Conservation (phyloP, 352 stramenopile species). For the Globisporangium ultimum region DNA sequence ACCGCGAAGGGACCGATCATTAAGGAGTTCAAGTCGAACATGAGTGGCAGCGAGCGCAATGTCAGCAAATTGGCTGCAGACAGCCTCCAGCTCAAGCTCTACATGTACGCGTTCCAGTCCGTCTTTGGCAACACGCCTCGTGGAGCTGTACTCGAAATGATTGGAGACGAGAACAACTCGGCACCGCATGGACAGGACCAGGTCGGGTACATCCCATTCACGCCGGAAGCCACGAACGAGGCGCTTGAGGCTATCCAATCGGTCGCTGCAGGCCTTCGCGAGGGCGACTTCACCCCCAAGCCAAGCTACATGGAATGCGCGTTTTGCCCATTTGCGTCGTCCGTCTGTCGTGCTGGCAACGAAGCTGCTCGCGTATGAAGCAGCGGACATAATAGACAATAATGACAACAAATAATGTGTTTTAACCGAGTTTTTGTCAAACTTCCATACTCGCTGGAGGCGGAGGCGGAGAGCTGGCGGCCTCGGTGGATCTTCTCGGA, state of each 20-base stretch:
- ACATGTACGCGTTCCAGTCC: slow-evolving; percentile 72
- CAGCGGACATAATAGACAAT: not conserved
- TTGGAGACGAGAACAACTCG: slow-evolving; percentile 23
- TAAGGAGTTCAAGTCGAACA: slow-evolving; percentile 85
- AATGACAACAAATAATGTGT: not conserved
- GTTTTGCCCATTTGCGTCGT: slow-evolving; percentile 71
- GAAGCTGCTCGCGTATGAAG: slow-evolving; percentile 5
- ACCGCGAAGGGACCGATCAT: slow-evolving; percentile 38
- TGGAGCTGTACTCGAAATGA: slow-evolving; percentile 58
- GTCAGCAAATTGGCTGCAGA: slow-evolving; percentile 46
- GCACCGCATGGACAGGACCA: slow-evolving; percentile 6
- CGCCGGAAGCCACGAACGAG: slow-evolving; percentile 23
- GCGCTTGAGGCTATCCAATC: slow-evolving; percentile 35
- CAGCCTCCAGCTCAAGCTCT: slow-evolving; percentile 83
- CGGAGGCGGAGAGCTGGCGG: not conserved
- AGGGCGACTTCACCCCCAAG: slow-evolving; percentile 45
- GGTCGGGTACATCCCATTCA: slow-evolving; percentile 42
- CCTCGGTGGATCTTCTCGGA: not conserved
- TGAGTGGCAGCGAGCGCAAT: slow-evolving; percentile 45
- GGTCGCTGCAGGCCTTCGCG: slow-evolving; percentile 33
- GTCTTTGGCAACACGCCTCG: slow-evolving; percentile 48
- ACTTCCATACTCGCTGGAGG: not conserved
- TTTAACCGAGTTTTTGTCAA: not conserved
- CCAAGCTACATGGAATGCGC: slow-evolving; percentile 62
- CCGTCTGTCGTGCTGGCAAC: slow-evolving; percentile 38